Evolutionary conservation across 1,284 basidiomycete genomes (phyloP), one percentile per base, ranked within the genome.

Genomic region (Trametes versicolor): DNA sequence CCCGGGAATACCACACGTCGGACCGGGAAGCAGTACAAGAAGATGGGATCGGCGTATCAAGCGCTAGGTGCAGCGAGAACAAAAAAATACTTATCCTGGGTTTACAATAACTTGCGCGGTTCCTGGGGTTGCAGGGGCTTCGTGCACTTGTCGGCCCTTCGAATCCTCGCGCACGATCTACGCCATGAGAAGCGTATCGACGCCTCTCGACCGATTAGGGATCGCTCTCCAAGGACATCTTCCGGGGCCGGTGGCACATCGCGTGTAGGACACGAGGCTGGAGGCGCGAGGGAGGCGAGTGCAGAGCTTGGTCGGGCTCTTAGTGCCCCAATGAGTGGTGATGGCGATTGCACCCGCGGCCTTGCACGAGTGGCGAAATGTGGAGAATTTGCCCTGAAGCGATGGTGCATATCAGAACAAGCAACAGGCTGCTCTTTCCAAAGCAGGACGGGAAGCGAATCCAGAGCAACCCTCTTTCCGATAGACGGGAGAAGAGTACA

Each of bases 21-120:
- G 67, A 32, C 67, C 64, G 66, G 60, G 34, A 55, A 25, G 25
- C 4, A 6, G 45, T 43, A 43, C 41, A 32, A 47, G 58, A 63
- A 68, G 67, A 68, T 68, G 62, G 23, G 67, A 68, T 68, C 67
- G 59, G 59, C 12, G 53, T 19, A 9, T 21, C 21, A 25, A 48
- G 50, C 54, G 58, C 50, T 37, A 54, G 29, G 27, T 23, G 48
- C 17, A 15, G 43, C 53, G 43, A 32, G 58, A 57, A 67, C 48
- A 63, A 55, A 63, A 53, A 56, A 29, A 47, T 54, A 51, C 50
- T 55, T 51, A 34, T 55, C 57, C 27, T 29, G 21, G n/a, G 62
- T 62, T 62, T 59, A 65, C 52, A 62, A 66, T 63, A 66, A 56
- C 58, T 39, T 53, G 32, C 12, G 37, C 27, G 27, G 48, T 57